phyloP scores from a whole-genome alignment of 208 protist genomes.

The Naegleria lovaniensis region DNA sequence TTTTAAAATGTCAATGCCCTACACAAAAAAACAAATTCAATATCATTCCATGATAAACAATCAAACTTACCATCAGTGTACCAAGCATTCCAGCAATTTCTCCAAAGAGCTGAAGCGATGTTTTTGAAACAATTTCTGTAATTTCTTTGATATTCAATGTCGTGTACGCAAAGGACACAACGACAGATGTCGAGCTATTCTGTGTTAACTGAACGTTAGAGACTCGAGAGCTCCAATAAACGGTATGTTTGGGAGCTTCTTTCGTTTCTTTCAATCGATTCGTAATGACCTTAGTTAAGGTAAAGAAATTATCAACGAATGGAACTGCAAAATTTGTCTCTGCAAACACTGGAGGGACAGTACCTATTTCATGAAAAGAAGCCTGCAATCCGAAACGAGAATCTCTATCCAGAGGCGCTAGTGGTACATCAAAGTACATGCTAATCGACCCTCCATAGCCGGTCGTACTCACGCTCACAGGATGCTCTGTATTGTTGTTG shows the following conservation, averaged over 20 bases:
- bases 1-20: not conserved
- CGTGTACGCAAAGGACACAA: not conserved
- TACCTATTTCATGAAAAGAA: not conserved
- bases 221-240: not conserved
- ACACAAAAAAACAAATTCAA: too few relatives aligned
- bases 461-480: not conserved
- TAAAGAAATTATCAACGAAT: not conserved
- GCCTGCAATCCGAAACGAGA: not conserved
- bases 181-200: not conserved
- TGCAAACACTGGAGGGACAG: not conserved
- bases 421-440: not conserved
- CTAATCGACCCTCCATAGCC: not conserved
- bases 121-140: not conserved
- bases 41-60: not conserved
- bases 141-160: not conserved
- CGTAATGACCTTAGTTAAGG: not conserved
- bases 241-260: not conserved
- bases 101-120: not conserved
- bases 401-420: not conserved
- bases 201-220: not conserved
- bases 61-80: not conserved
- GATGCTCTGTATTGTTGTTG: not conserved
- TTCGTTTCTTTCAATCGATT: not conserved
- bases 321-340: not conserved
- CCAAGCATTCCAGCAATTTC: not conserved